Percentiles rank a stretch among this genome's conserved stretches.
These are phyloP conservation scores for Serendipita vermifera DNA, from an alignment of 768 basidiomycete species.

Conservation along the genomic window DNA sequence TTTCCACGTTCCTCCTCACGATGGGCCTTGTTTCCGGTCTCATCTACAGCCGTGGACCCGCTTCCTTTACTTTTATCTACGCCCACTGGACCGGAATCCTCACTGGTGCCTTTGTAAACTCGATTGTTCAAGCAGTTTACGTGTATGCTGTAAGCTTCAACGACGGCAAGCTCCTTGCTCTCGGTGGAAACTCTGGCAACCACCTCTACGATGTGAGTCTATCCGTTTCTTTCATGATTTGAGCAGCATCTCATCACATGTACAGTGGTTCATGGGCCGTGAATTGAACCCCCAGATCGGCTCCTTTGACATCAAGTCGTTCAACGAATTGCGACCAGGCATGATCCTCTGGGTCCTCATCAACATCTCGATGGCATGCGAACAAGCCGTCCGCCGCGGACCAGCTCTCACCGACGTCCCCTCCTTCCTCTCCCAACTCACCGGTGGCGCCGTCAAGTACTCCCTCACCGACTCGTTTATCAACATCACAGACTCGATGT, in stretches of 20 bases:
- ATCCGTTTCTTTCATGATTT: slow-evolving; percentile 1
- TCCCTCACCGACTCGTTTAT: slow-evolving; percentile 19
- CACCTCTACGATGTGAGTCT: slow-evolving; percentile 74
- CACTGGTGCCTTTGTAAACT: slow-evolving; percentile 71
- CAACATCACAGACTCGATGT: slow-evolving; percentile 95
- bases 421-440: too few species aligned
- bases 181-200: slow-evolving; percentile 86
- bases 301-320: slow-evolving; percentile 60
- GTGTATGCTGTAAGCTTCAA: slow-evolving; percentile 64
- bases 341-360: slow-evolving; percentile 85
- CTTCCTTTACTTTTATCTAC: slow-evolving; percentile 79
- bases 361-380: slow-evolving; percentile 82
- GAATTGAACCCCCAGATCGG: slow-evolving; percentile 83
- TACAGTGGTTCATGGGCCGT: slow-evolving; percentile 85
- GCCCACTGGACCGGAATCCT: slow-evolving; percentile 84
- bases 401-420: slow-evolving; percentile 39
- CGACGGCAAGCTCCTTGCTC: slow-evolving; percentile 58
- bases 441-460: too few species aligned
- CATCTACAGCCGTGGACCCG: slow-evolving; percentile 60
- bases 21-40: slow-evolving; percentile 58
- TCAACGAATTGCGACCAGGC: slow-evolving; percentile 79
- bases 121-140: slow-evolving; percentile 54
- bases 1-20: slow-evolving; percentile 73
- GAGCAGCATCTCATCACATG: neutral
- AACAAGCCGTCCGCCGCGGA: slow-evolving; percentile 75